Conservation (phyloP, 805 yeast species). For the Sugiyamaella smithiae region DNA sequence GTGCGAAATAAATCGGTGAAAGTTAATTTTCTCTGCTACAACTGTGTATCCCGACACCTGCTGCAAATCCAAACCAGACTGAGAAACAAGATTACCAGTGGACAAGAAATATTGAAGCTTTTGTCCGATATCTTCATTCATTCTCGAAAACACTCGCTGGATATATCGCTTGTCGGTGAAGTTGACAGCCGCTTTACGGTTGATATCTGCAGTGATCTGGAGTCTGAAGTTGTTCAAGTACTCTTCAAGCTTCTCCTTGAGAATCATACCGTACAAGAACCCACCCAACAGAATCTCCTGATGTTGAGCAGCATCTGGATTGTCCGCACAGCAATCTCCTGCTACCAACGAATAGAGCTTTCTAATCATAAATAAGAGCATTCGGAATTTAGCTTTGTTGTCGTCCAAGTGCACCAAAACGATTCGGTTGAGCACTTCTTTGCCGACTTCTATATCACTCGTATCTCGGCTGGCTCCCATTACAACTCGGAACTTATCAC, state of each 20-base stretch:
- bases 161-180: slow-evolving; percentile 83
- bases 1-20: slow-evolving; percentile 95
- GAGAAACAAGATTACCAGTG: slow-evolving; percentile 95
- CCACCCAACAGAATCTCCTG: slow-evolving; percentile 96
- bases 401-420: slow-evolving; percentile 80
- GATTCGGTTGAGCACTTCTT: slow-evolving; percentile 74
- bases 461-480: slow-evolving; percentile 85
- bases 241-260: slow-evolving; percentile 95
- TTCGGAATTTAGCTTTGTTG: slow-evolving; percentile 75
- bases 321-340: slow-evolving; percentile 94
- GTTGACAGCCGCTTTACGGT: slow-evolving; percentile 74
- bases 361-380: slow-evolving; percentile 91
- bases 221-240: slow-evolving; percentile 68
- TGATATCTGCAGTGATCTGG: slow-evolving; percentile 76
- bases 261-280: slow-evolving; percentile 91
- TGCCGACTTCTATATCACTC: slow-evolving; percentile 88
- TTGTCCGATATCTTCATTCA: slow-evolving; percentile 91
- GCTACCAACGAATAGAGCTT: slow-evolving; percentile 92
- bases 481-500: slow-evolving; percentile 93
- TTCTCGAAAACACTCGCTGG: slow-evolving; percentile 69
- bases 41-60: slow-evolving; percentile 98
- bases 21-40: slow-evolving; percentile 97
- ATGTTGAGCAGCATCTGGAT: slow-evolving; percentile 99
- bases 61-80: slow-evolving; percentile 95
- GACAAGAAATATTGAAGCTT: slow-evolving; percentile 91